Base-by-base conservation (phyloP, 768 basidiomycete species). In the Neoboletus magnificus region DNA sequence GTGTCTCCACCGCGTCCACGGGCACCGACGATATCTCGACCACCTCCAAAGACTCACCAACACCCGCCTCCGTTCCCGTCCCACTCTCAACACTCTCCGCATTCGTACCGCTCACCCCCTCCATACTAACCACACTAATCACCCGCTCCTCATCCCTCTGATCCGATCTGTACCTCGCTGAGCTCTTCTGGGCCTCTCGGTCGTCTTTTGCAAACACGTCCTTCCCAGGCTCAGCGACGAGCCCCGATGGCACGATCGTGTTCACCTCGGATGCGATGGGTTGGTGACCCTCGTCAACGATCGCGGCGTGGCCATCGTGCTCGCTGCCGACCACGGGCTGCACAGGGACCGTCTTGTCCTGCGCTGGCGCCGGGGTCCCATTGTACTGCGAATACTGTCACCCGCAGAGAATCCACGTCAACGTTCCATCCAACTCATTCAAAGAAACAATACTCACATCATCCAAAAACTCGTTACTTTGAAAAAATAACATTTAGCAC, bases 191-290 rank as follows among this genome's bases (percentile, higher is more conserved):
- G 12, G 75, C 66, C 7, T 82, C 78, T 45, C 75, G 75, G 18
- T 69, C 73, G 1, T 73, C 75, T 30, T 76, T 79, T 0, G 77
- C 87, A 63, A 93, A 93, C 55, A 91, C 77, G 65, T 93, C 85
- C 16, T 73, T 77, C 0, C 91, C 91, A 1, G 91, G 91, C 61
- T 89, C 89, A 0, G 87, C 77, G 48, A 81, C 73, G 52, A 82
- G 79, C 12, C 79, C 82, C 22, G 76, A 71, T 13, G 77, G 74
- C 3, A 77, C 58, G 0, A 74, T 67, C 15, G 82, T 77, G 10
- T 64, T 73, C 44, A 64, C 66, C 8, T 69, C 64, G 0, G 59
- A 45, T 10, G 46, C 56, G 16, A 49, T 62, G 3, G 56, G 45
- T 13, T 47, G 56, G 7, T 45, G 57, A 8, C 50, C 64, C n/a